A percentile compares a stretch with the other conserved stretches of the same genome.
Evolutionary conservation across 2,329 filamentous ascomycete species (phyloP).

Genomic region (Fusarium globosum): DNA sequence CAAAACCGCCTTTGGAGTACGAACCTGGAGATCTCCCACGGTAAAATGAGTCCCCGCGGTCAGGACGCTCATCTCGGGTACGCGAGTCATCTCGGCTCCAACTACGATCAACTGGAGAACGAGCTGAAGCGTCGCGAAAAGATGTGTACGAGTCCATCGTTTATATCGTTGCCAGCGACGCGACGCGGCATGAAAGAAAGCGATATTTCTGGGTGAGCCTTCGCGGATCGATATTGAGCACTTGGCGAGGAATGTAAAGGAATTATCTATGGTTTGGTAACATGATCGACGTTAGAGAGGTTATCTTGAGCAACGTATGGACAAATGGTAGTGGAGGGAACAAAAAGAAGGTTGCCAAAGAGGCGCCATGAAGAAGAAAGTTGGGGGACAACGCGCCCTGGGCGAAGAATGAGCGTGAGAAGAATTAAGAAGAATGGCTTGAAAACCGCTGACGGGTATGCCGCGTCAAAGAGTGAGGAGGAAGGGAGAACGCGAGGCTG

Average conservation of each 20-base stretch:
- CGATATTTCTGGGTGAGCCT: constrained; percentile 12
- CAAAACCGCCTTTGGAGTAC: constrained; percentile 47
- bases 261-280: constrained; percentile 62
- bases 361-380: constrained; percentile 42
- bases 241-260: constrained; percentile 43
- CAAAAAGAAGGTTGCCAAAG: constrained; percentile 44
- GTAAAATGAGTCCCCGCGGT: constrained; percentile 69
- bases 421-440: constrained; percentile 16
- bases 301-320: constrained; percentile 53
- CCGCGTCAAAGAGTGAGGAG: constrained; percentile 26
- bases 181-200: constrained; percentile 29
- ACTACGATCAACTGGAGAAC: constrained; percentile 64
- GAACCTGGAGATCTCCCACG: constrained; percentile 77
- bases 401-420: constrained; percentile 24
- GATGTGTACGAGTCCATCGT: constrained; percentile 66
- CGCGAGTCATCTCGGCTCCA: constrained; percentile 67
- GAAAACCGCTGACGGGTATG: constrained; percentile 21
- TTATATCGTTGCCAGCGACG: constrained; percentile 24
- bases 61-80: constrained; percentile 58
- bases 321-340: constrained; percentile 39
- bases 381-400: constrained; percentile 21
- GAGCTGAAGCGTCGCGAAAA: constrained; percentile 63
- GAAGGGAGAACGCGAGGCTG: constrained; percentile 42
- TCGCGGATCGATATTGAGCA: constrained; percentile 21
- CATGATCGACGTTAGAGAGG: constrained; percentile 67